Conservation (phyloP, 495 filamentous ascomycete genomes). For the Clohesyomyces aquaticus region DNA sequence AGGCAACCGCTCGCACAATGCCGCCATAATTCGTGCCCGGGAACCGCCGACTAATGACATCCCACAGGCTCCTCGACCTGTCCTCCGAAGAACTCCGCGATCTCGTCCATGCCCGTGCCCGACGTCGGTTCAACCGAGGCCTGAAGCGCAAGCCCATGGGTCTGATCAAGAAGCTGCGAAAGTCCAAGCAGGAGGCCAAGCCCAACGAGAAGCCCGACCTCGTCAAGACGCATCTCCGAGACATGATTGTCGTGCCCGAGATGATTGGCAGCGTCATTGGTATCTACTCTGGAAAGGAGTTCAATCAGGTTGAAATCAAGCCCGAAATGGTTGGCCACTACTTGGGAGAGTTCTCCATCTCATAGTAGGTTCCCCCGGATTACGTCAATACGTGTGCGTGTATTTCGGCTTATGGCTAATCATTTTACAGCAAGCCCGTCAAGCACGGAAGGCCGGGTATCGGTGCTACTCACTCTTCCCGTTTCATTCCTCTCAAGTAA, state of each 20-base stretch:
- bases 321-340: constrained; percentile 99
- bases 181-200: constrained; percentile 99
- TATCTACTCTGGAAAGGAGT: constrained; percentile 99
- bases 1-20: too few species aligned
- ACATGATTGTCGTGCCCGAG: constrained; percentile 99
- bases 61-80: constrained; percentile 90
- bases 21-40: constrained; percentile 3
- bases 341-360: constrained; percentile 98
- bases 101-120: constrained; percentile 97
- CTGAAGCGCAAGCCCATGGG: constrained; percentile 99
- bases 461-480: constrained; percentile 99
- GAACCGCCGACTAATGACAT: not conserved
- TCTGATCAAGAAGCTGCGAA: constrained; percentile 99
- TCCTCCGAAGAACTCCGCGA: constrained; percentile 97
- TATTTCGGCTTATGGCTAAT: constrained; percentile 44
- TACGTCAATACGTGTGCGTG: not conserved
- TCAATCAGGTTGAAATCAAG: constrained; percentile 99
- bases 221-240: constrained; percentile 97
- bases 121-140: constrained; percentile 97
- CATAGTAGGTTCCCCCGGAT: constrained; percentile 74
- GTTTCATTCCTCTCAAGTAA: constrained; percentile 99
- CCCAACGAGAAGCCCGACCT: constrained; percentile 99
- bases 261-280: constrained; percentile 98
- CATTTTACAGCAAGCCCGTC: constrained; percentile 82
- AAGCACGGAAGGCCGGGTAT: constrained; percentile 99